phyloP scores from a whole-genome alignment of 129 eudicot species.

The Saussurea involucrata region DNA sequence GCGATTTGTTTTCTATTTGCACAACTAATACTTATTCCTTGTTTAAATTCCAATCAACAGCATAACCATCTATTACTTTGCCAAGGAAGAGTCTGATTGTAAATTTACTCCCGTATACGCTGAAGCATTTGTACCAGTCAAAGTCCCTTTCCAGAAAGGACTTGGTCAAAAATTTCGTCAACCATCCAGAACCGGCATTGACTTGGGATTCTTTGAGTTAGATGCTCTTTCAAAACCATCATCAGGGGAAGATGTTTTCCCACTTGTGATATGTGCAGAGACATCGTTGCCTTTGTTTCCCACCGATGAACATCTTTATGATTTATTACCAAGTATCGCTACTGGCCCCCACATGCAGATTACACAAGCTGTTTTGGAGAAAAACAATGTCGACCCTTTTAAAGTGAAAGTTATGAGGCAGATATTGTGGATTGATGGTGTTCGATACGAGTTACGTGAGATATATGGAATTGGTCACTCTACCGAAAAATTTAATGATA shows the following conservation, averaged over 20 bases:
- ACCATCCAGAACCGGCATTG: conserved; percentile 77
- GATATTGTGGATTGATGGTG: conserved; percentile 77
- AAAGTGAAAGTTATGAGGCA: conserved; percentile 67
- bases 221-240: conserved; percentile 68
- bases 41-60: conserved; percentile 32
- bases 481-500: conserved; percentile 43
- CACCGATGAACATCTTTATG: conserved; percentile 24
- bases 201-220: conserved; percentile 60
- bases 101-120: conserved; percentile 52
- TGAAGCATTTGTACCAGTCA: conserved; percentile 59
- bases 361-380: conserved; percentile 76
- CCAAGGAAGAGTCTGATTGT: conserved; percentile 60
- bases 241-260: conserved; percentile 56
- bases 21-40: conserved; percentile 5
- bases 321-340: conserved; percentile 28
- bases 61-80: conserved; percentile 81
- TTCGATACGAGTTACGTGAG: conserved; percentile 86
- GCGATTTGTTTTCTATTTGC: background rate
- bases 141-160: conserved; percentile 67
- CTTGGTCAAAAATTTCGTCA: conserved; percentile 62
- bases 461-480: conserved; percentile 75
- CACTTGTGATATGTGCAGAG: conserved; percentile 83
- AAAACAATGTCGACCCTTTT: conserved; percentile 42
- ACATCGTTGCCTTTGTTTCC: conserved; percentile 33
- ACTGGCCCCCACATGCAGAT: conserved; percentile 68